Evolutionary conservation across 768 basidiomycete genomes (phyloP), one percentile per base, ranked within the genome.

Genomic region (Coprinellus aureogranulatus): DNA sequence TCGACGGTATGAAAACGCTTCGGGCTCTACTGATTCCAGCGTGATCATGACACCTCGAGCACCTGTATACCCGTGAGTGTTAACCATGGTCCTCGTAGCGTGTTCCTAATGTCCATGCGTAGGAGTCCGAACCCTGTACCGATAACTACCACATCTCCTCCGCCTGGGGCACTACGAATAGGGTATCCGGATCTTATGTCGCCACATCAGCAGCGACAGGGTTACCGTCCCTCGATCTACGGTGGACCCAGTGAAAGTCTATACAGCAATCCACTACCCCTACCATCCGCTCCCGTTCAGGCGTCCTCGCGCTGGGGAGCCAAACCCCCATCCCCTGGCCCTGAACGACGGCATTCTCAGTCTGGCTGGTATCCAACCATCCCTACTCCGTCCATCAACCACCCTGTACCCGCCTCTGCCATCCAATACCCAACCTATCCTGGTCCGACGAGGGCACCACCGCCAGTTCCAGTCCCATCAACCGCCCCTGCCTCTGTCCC

Each of bases 181-280:
- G 77, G 77, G 31, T 89, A 89, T 63, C 89, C 89, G 1, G 76
- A 82, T 16, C 80, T 92, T 31, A 92, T 92, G 90, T 85, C 86
- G 1, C 81, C 82, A 55, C 91, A 92, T 58, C 90, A 92, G 69
- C 80, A 84, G 55, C 78, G 73, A 51, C 90, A 92, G 65, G 90
- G 90, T 39, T 92, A 92, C 65, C 80, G 79, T 25, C 90, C 90
- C 1, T 90, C 88, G 4, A 91, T 90, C 87, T 90, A 90, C 62
- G 62, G 68, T 59, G 67, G 66, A 70, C 72, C 65, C 61, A n/a
- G 66, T 65, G 27, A 41, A 49, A 45, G 22, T 4, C 50, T 58
- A 22, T 58, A 58, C 37, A 52, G 42, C 31, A 53, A 47, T 18
- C 16, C 37, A 16, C 34, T 58, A 6, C 52, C 57, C 22, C 40